Percentiles rank a stretch among this genome's conserved stretches.
phyloP scores from a whole-genome alignment of 768 basidiomycete genomes.

The Xanthoconium stramineum region DNA sequence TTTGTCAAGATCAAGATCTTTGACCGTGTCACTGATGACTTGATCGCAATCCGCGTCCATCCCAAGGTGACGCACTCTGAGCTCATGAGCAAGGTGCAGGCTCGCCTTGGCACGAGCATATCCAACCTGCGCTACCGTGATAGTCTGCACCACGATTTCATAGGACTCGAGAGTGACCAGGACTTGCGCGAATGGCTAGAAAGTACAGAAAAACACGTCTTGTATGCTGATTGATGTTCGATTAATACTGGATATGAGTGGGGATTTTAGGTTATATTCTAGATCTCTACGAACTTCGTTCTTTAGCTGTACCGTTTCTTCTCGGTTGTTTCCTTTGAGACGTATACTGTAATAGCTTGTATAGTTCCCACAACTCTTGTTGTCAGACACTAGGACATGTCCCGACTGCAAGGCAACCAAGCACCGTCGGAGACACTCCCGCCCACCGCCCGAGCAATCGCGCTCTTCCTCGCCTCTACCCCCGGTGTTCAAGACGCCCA shows the following conservation, averaged over 20 bases:
- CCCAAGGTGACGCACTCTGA: slow-evolving; percentile 84
- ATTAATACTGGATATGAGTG: slow-evolving; percentile 5
- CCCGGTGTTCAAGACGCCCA: slow-evolving; percentile 85
- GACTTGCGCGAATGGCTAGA: slow-evolving; percentile 74
- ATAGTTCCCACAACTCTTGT: background rate
- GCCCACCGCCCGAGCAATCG: slow-evolving; percentile 82
- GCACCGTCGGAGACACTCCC: slow-evolving; percentile 62
- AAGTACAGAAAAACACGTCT: slow-evolving; percentile 74
- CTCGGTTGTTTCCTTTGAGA: background rate
- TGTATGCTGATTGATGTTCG: slow-evolving; percentile 64
- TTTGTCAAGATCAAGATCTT: slow-evolving; percentile 99
- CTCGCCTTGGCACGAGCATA: slow-evolving; percentile 77
- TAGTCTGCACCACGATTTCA: slow-evolving; percentile 60
- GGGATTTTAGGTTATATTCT: slow-evolving; percentile 26
- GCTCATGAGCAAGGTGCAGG: slow-evolving; percentile 88
- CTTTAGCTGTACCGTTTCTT: slow-evolving; percentile 8
- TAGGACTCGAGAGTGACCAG: slow-evolving; percentile 59
- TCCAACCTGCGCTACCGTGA: slow-evolving; percentile 70
- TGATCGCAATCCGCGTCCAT: slow-evolving; percentile 96
- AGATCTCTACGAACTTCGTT: slow-evolving; percentile 26
- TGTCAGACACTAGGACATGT: slow-evolving; percentile 29
- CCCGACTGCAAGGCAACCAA: slow-evolving; percentile 34
- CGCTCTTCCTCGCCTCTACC: slow-evolving; percentile 77
- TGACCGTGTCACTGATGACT: slow-evolving; percentile 87
- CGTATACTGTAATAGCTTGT: slow-evolving; percentile 12